Base-by-base conservation (phyloP, 2,329 filamentous ascomycete species). In the Fusarium albidum region DNA sequence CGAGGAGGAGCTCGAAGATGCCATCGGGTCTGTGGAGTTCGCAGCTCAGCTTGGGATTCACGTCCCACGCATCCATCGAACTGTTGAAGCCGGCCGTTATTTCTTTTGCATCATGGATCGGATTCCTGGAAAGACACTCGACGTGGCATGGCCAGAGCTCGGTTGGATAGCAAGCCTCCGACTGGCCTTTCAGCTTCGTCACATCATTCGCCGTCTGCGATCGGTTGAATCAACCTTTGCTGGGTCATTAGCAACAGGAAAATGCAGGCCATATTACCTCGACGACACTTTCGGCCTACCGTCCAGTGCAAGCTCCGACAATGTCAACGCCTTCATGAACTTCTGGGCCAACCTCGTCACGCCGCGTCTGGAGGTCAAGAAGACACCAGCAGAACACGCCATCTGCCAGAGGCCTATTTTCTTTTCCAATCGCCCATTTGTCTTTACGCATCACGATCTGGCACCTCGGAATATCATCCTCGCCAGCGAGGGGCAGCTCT, bases 381-480 rank as follows among this genome's bases (percentile, higher is more conserved):
- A 59, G 35, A 46, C 40, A 5, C 29, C 46, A 26, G 48, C 41
- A 27, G 41, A 56, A 13, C 52, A 59, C 14, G 9, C 18, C 6
- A 45, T 27, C 28, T 54, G 45, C 34, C 25, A 27, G 21, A 49
- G n/a, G 6, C 50, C 40, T 15, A 26, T 39, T 8, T 51, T 47
- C 41, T 32, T 11, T 35, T 28, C 11, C n/a, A 51, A 15, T 38
- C 21, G 13, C 14, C 35, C 51, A 31, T 51, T 55, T 33, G 38
- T 54, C n/a, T 51, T 58, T 15, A 57, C 54, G 3, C 54, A 55
- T 17, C 46, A 61, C 31, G 44, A 62, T 46, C 17, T 61, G 2
- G 49, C 55, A 26, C 60, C 60, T 50, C 57, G 57, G 10, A 61
- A 63, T 34, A 47, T 57, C 15, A 49, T 63, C 9, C 42, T 61